Base-by-base conservation (phyloP, 768 basidiomycete genomes). In the Clitopilus passeckerianus region DNA sequence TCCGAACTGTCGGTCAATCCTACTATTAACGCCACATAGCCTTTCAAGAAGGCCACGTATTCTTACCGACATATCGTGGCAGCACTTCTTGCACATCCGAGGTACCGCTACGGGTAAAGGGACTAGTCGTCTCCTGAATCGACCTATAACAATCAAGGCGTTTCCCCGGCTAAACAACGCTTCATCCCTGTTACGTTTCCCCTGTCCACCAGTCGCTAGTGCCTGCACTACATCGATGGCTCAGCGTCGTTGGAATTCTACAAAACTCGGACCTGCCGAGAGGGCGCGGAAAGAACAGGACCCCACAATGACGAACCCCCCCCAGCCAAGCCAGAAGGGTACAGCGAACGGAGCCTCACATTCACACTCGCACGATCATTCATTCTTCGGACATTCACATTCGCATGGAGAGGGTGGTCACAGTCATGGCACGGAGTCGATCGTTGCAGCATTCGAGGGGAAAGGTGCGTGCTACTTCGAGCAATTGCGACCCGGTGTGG, bases 361-460 rank as follows among this genome's bases (percentile, higher is more conserved):
- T 57, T 67, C 78, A 1, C 87, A 89, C 70, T 81, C 83, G 5
- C 82, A 80, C 59, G 75, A 78, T 7, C 85, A 84, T 61, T 83
- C 85, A 23, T 67, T 87, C 62, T 86, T 88, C 66, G 75, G 78
- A 0, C 89, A 89, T 67, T 81, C 84, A 12, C 87, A 89, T 67
- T 81, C 84, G 18, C 86, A 89, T 67, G 79, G 74, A 27, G 82
- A 85, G 56, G 79, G 81, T 34, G 84, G 78, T 53, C 82, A 87
- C 59, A 68, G 72, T 34, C 82, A 86, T 59, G 86, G 84, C 34
- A 82, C 87, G 33, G 86, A 87, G 65, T 79, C 83, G 65, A 82
- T 93, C 56, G 80, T 91, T 55, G 79, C 86, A 35, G 86, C 87
- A 0, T 73, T 91, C 57, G 75, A 84, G 62, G 87, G 89, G 57